Base-by-base conservation (phyloP, 495 filamentous ascomycete species). In the Aspergillus bertholletiae region DNA sequence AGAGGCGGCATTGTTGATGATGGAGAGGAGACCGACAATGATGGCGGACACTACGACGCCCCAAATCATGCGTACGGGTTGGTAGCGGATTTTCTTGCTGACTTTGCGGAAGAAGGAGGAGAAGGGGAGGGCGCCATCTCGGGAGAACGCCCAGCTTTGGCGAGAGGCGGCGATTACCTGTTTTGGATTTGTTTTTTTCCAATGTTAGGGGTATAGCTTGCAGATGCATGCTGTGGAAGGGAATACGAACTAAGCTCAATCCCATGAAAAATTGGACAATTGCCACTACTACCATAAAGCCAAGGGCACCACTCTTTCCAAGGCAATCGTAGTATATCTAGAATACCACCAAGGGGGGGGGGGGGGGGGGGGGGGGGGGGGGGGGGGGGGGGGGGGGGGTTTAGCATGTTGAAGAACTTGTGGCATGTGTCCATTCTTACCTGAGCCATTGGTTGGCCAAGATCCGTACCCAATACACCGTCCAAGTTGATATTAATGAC, bases 81-180 rank as follows among this genome's bases (percentile, higher is more conserved):
- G 84, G 57, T 75, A 80, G 17, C 74, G 77, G 40, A 83, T 65
- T 12, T 66, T 65, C 46, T 74, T 69, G 53, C 69, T 77, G 55
- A 82, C 76, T 15, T 69, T 71, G 28, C 79, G 72, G 61, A 83
- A 79, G 63, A 78, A 84, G 49, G 66, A 66, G 32, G 81, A 83
- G 63, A 87, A 82, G 0, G 83, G 80, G 13, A 81, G 73, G 8
- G 79, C 80, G 12, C 79, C 78, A 60, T 84, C 81, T 7, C 81
- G 74, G 17, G 74, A 75, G 59, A 84, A 84, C n/a, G 80, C 80
- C 80, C 80, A 84, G 39, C 66, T 65, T 57, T 83, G 80, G 18
- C 81, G 67, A 27, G 73, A 75, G 7, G 77, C 70, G 24, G 82
- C 83, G 32, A 84, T 75, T 23, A 76, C 53, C 68, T 71, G 39